Percentiles rank a stretch among this genome's conserved stretches.
Conservation (phyloP, 169 alveolate species). For the Cryptosporidium meleagridis region DNA sequence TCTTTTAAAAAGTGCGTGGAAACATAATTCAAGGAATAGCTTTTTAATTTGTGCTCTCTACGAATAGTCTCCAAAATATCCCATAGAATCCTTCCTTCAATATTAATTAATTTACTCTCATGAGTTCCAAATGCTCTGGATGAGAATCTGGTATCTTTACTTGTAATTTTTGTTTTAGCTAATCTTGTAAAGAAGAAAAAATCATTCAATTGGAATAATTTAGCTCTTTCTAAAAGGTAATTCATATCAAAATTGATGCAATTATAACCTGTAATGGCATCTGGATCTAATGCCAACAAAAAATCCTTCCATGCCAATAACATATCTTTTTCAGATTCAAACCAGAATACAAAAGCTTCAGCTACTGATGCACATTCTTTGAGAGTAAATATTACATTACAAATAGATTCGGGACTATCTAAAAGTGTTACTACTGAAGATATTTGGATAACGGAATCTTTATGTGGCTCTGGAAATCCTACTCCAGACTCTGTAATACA, state of each 20-base stretch:
- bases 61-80: constrained; percentile 96
- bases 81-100: constrained; percentile 97
- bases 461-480: constrained; percentile 95
- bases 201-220: constrained; percentile 85
- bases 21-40: constrained; percentile 97
- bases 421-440: constrained; percentile 89
- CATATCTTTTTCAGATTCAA: constrained; percentile 87
- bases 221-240: constrained; percentile 94
- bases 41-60: constrained; percentile 95
- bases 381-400: constrained; percentile 85
- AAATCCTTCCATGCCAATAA: constrained; percentile 90
- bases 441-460: constrained; percentile 96
- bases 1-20: constrained; percentile 95
- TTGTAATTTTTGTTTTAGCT: background rate
- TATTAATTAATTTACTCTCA: constrained; percentile 90
- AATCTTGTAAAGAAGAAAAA: constrained; percentile 80
- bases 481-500: constrained; percentile 90
- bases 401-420: constrained; percentile 83
- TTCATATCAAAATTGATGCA: constrained; percentile 97
- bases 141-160: constrained; percentile 86
- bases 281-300: constrained; percentile 92
- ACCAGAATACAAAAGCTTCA: constrained; percentile 87
- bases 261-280: constrained; percentile 97
- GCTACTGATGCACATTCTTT: constrained; percentile 89
- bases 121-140: constrained; percentile 93